Conservation (phyloP, 495 filamentous ascomycete species). For the Talaromyces borbonicus region DNA sequence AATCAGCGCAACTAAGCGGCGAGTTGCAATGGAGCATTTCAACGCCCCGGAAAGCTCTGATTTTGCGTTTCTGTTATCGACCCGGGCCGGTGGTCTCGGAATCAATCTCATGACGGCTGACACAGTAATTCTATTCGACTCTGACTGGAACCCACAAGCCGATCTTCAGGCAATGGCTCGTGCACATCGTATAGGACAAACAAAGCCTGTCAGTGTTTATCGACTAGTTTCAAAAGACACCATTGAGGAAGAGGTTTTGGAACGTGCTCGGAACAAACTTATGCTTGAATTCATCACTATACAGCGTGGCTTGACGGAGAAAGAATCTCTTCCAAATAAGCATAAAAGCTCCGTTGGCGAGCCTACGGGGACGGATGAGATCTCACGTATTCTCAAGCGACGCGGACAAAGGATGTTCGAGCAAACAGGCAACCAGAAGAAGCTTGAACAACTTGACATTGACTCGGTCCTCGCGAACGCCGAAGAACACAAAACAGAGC, state of each 20-base stretch:
- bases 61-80: slow-evolving; percentile 94
- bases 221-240: slow-evolving; percentile 94
- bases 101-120: slow-evolving; percentile 99
- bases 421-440: slow-evolving; percentile 88
- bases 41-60: slow-evolving; percentile 89
- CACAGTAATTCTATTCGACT: slow-evolving; percentile 96
- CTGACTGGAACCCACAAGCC: slow-evolving; percentile 98
- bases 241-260: slow-evolving; percentile 94
- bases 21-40: slow-evolving; percentile 94
- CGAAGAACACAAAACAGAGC: slow-evolving; percentile 88
- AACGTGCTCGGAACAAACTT: slow-evolving; percentile 92
- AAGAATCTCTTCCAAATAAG: slow-evolving; percentile 66
- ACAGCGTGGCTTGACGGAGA: slow-evolving; percentile 89
- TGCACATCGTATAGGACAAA: slow-evolving; percentile 95
- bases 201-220: slow-evolving; percentile 89
- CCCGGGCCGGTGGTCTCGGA: slow-evolving; percentile 87
- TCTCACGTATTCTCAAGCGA: slow-evolving; percentile 85
- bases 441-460: slow-evolving; percentile 96
- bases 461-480: slow-evolving; percentile 93
- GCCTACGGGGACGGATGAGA: slow-evolving; percentile 79
- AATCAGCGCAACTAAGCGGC: slow-evolving; percentile 72
- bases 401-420: slow-evolving; percentile 96
- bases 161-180: slow-evolving; percentile 98
- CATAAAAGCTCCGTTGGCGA: slow-evolving; percentile 52
- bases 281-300: slow-evolving; percentile 98